Evolutionary conservation across 805 yeast species (phyloP).

Genomic region (Saccharomycopsis guyanensis): DNA sequence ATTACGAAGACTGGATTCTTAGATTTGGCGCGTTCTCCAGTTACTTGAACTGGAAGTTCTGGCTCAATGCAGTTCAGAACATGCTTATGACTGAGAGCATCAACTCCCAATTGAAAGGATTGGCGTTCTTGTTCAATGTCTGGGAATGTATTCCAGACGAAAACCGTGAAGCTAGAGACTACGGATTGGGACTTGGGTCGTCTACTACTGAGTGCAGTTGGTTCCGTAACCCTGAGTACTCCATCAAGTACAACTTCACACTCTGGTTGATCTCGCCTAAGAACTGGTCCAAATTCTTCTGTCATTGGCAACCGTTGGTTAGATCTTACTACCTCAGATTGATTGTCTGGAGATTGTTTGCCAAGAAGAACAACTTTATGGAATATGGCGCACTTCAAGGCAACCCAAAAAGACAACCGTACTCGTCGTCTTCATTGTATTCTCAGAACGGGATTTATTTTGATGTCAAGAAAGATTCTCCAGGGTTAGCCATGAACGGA

Average conservation of each 20-base stretch:
- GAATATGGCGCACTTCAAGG: neutral
- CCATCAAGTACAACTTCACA: slow-evolving; percentile 42
- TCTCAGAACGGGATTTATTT: slow-evolving; percentile 12
- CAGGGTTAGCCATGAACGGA: neutral
- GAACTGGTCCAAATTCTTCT: slow-evolving; percentile 51
- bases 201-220: slow-evolving; percentile 26
- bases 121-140: slow-evolving; percentile 61
- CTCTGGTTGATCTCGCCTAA: slow-evolving; percentile 44
- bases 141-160: slow-evolving; percentile 61
- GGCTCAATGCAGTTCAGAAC: slow-evolving; percentile 53
- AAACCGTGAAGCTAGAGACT: neutral
- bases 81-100: slow-evolving; percentile 59
- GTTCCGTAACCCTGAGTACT: slow-evolving; percentile 33
- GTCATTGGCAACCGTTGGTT: slow-evolving; percentile 76
- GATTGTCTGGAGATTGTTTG: slow-evolving; percentile 53
- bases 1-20: slow-evolving; percentile 25
- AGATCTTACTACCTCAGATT: slow-evolving; percentile 62
- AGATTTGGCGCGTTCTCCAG: slow-evolving; percentile 1
- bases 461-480: neutral
- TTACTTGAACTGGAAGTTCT: slow-evolving; percentile 63
- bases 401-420: neutral
- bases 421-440: slow-evolving; percentile 5
- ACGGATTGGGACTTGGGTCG: neutral
- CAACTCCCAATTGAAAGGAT: slow-evolving; percentile 52
- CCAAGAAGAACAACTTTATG: neutral